These are phyloP conservation scores for Tilletia indica DNA, from an alignment of 1,284 basidiomycete genomes.

Conservation along the genomic window DNA sequence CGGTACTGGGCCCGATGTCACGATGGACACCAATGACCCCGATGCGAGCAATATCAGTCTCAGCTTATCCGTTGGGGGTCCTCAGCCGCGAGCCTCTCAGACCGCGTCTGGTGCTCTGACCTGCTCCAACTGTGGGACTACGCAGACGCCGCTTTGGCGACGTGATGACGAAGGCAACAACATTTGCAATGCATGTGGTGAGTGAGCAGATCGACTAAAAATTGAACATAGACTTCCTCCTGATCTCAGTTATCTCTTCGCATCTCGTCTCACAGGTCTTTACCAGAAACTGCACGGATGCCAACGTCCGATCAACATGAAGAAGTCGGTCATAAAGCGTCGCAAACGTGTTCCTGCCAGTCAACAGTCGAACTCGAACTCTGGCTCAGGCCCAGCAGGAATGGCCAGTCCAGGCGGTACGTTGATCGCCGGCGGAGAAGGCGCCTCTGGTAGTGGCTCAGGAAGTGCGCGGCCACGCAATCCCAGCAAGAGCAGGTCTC, in stretches of 20 bases:
- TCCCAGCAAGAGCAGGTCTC: conserved; percentile 11
- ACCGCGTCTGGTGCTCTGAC: conserved; percentile 22
- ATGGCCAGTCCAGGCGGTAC: too few relatives aligned
- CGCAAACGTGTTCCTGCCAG: conserved; percentile 82
- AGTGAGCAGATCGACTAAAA: background rate
- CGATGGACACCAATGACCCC: background rate
- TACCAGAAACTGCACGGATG: conserved; percentile 98
- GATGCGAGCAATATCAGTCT: background rate
- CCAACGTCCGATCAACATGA: conserved; percentile 95
- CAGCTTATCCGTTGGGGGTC: background rate
- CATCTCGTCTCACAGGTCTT: conserved; percentile 64
- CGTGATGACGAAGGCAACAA: conserved; percentile 88
- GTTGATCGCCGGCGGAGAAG: background rate
- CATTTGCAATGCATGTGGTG: conserved; percentile 75
- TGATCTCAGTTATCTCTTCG: too few relatives aligned
- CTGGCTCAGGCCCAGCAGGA: background rate
- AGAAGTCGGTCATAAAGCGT: conserved; percentile 97
- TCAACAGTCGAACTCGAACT: background rate
- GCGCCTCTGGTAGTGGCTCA: background rate
- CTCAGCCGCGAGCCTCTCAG: background rate
- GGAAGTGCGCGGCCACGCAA: background rate
- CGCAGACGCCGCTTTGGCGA: conserved; percentile 83
- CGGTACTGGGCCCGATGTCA: background rate
- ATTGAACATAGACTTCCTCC: too few relatives aligned
- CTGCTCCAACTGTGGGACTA: conserved; percentile 84